Base-by-base conservation (phyloP, 202 grass and related monocot genomes). In the Cymbopogon flexuosus region DNA sequence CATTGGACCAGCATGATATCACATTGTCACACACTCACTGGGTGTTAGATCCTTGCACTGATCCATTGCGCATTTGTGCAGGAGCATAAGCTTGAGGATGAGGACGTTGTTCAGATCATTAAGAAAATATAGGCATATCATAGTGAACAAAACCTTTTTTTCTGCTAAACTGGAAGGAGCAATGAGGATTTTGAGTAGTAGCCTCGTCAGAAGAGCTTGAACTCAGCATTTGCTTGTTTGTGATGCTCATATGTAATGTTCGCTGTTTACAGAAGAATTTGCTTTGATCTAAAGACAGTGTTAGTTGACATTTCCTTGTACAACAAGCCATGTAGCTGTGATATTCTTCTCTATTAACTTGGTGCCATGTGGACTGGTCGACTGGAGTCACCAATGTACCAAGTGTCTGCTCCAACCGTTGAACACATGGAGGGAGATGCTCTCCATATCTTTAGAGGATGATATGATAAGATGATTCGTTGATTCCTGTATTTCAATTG, bases 31-130 rank as follows among this genome's bases (percentile, higher is more conserved):
- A 23, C 5, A 23, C 16, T 56, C n/a, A 21, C 18, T 4, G 5
- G n/a, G 12, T 35, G 21, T 59, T 75, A 63, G 33, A 10, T 33
- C 39, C 56, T 24, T 3, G 6, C 3, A 49, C 51, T 87, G 54
- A 84, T 40, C 59, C 3, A 3, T 16, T 24, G 54, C 0, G 5
- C 23, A 59, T 65, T 54, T 0, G 23, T 86, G 68, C 73, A 97
- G 96, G 92, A 98, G 52, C 96, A 99, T 75, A 92, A 95, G 79
- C 96, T 99, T 64, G 96, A 95, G 31, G 96, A 99, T 18, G 96
- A 99, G 78, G 96, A 99, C 60, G 96, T 99, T 58, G 90, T 95
- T 70, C 96, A 99, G 69, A 99, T 99, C 72, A 95, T 95, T 18
- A 99, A 99, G 86, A 99, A 99, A 78, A 64, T 99, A 43, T 99